phyloP scores from a whole-genome alignment of 306 rosid genomes.

The Gastrolobium villosum region DNA sequence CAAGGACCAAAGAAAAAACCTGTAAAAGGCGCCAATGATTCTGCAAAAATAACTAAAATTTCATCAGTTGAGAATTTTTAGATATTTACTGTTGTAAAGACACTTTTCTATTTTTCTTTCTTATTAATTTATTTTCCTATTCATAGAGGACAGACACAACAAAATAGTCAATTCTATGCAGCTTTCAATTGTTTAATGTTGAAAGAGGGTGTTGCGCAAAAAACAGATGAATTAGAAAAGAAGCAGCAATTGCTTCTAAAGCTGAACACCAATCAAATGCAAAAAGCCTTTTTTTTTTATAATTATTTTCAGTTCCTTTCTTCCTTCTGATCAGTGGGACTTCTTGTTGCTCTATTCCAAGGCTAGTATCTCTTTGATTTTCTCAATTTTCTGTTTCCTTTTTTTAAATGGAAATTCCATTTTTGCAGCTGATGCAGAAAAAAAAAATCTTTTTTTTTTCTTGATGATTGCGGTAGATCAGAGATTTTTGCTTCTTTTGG shows the following conservation, averaged over 20 bases:
- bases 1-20: constrained; percentile 20
- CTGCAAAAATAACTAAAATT: constrained; percentile 30
- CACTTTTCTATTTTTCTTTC: background rate
- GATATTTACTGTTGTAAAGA: background rate
- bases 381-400: constrained; percentile 13
- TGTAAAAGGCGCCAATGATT: constrained; percentile 33
- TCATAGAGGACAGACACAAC: background rate
- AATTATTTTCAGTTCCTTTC: constrained; percentile 36
- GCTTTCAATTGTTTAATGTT: constrained; percentile 50
- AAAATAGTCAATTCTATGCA: constrained; percentile 48
- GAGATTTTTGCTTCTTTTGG: constrained; percentile 18
- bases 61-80: background rate
- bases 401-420: constrained; percentile 22
- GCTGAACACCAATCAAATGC: constrained; percentile 40
- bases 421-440: constrained; percentile 11
- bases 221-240: constrained; percentile 22
- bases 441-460: background rate
- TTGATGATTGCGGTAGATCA: constrained; percentile 43
- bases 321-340: constrained; percentile 43
- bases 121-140: background rate
- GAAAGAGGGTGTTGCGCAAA: constrained; percentile 48
- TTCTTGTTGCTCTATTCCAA: constrained; percentile 42
- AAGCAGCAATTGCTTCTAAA: constrained; percentile 52
- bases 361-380: constrained; percentile 50
- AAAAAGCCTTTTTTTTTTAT: constrained; percentile 24